Base-by-base conservation (phyloP, 2,329 filamentous ascomycete genomes). In the Ascochyta fabae region DNA sequence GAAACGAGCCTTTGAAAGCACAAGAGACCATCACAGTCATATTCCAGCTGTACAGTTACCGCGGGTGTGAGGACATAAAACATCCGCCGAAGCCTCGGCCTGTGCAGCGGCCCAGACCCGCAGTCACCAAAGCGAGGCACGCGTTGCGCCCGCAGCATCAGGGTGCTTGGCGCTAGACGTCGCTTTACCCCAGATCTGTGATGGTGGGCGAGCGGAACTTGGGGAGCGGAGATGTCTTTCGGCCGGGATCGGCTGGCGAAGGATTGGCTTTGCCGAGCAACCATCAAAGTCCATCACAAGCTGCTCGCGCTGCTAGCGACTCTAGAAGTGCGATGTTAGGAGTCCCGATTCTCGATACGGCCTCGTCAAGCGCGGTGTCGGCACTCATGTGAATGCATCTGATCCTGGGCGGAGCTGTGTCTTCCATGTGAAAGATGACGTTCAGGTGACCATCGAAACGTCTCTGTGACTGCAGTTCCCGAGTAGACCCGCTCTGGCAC, bases 351-450 rank as follows among this genome's bases (percentile, higher is more conserved):
- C 24, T 26, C 24, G 24, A 26, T 8, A 8, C 24, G 6, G 24
- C 8, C 24, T 26, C 24, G 4, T 26, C 24, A 26, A 26, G 24
- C 24, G 24, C 24, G 26, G 27, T 48, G 15, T 31, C 34, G 38
- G 31, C n/a, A 46, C 16, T 34, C 48, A 52, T 26, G 38, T 56
- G 46, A 56, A 45, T 40, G 36, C 15, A 23, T 41, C 34, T 53
- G 49, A 34, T 49, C 24, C 12, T 48, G 44, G 34, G 43, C 23
- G 23, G 22, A 40, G 34, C 34, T 19, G 41, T 24, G 31, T 36
- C 16, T 58, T 19, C 36, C 66, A 69, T 74, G 70, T 73, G 70
- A 74, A 72, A 66, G 61, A 71, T 71, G 69, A 73, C 70, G 71
- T 69, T 47, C 61, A 43, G 42, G 55, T 39, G 41, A 52, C 50